phyloP scores from a whole-genome alignment of 164 flowering plant species.

The Nymphaea colorata region DNA sequence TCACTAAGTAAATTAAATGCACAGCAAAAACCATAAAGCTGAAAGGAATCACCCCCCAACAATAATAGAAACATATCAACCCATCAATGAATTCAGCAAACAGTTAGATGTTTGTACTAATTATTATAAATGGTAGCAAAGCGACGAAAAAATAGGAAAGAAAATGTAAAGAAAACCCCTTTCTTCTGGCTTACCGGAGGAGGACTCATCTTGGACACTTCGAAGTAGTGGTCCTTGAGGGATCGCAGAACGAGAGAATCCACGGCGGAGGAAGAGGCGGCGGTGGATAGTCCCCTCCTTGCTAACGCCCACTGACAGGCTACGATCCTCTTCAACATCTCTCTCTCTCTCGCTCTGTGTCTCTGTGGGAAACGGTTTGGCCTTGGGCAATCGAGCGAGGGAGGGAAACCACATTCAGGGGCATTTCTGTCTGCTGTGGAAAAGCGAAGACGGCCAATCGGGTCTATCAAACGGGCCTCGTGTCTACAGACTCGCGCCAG shows the following conservation, averaged over 20 bases:
- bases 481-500: too few relatives aligned
- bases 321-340: slow-evolving; percentile 13
- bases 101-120: too few relatives aligned
- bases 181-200: slow-evolving; percentile 51
- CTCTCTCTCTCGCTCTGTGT: neutral
- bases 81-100: neutral
- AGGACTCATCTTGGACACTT: slow-evolving; percentile 70
- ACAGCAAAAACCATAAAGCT: neutral
- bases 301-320: slow-evolving; percentile 23
- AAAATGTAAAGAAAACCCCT: neutral
- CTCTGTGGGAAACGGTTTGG: neutral
- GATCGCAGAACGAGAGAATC: slow-evolving; percentile 69
- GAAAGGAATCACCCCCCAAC: neutral
- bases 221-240: slow-evolving; percentile 79
- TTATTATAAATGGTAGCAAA: too few relatives aligned
- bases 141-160: too few relatives aligned
- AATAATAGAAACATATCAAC: neutral
- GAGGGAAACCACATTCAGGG: neutral
- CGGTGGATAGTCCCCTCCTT: slow-evolving; percentile 6
- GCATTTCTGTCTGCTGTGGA: neutral
- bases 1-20: neutral
- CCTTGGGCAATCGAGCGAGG: neutral
- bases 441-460: too few relatives aligned
- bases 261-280: slow-evolving; percentile 38
- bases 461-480: too few relatives aligned